Evolutionary conservation across 225 moss, liverwort and hornwort genomes (phyloP).

Genomic region (Pseudisothecium myosuroides): DNA sequence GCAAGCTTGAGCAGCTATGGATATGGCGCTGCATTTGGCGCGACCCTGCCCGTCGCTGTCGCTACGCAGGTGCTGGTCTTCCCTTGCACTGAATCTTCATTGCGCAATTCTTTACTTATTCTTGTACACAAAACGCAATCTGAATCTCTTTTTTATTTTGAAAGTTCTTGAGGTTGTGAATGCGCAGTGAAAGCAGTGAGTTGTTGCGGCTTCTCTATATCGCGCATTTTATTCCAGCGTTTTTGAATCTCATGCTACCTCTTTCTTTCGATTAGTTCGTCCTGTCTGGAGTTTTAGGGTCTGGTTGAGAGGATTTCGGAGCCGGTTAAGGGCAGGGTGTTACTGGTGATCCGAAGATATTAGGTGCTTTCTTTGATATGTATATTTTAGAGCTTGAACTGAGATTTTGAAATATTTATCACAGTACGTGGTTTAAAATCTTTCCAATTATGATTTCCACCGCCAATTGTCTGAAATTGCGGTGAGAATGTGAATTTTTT

Average conservation of each 20-base stretch:
- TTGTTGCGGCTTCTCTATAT: neutral
- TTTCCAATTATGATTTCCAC: neutral
- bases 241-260: neutral
- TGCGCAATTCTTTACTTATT: neutral
- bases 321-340: neutral
- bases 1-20: conserved; percentile 11
- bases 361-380: neutral
- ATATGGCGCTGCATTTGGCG: conserved; percentile 43
- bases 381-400: neutral
- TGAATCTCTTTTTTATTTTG: neutral
- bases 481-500: neutral
- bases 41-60: conserved; percentile 23
- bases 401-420: neutral
- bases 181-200: neutral
- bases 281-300: neutral
- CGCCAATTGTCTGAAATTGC: neutral
- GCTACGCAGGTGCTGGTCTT: conserved; percentile 8
- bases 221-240: neutral
- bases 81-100: neutral
- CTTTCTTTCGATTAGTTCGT: neutral
- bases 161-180: neutral
- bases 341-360: neutral
- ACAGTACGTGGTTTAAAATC: neutral
- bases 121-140: neutral
- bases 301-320: neutral